These are phyloP conservation scores for Tuber brumale DNA, from an alignment of 495 filamentous ascomycete genomes.

Conservation along the genomic window DNA sequence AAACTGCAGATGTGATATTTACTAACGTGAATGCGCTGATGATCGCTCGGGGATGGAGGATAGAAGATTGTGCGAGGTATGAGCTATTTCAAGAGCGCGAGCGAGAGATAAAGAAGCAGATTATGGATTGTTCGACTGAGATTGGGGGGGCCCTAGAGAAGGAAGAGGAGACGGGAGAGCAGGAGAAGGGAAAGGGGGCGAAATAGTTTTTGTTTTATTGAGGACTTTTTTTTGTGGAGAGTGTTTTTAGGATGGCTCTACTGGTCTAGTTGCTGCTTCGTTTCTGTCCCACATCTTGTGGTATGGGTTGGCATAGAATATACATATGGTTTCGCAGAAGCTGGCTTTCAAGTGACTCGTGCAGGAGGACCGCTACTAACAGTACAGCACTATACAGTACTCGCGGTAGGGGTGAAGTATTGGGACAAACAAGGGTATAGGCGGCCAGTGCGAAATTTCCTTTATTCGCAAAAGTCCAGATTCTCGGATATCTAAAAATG, in stretches of 20 bases:
- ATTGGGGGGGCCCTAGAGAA: background rate
- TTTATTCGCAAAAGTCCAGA: too few relatives aligned
- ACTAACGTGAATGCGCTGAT: background rate
- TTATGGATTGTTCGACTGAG: background rate
- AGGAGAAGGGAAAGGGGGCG: background rate
- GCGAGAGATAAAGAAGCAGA: background rate
- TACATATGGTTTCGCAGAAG: background rate
- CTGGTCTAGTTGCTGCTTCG: background rate
- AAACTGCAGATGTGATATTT: background rate
- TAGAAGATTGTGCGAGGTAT: background rate
- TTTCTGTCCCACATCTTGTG: background rate
- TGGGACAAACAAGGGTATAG: too few relatives aligned
- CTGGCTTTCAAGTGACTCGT: background rate
- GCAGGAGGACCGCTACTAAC: background rate
- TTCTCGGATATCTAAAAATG: too few relatives aligned
- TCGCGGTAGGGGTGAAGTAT: too few relatives aligned
- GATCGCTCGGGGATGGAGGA: background rate
- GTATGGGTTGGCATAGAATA: background rate
- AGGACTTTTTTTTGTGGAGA: background rate
- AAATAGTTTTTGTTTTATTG: background rate
- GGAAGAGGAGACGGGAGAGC: background rate
- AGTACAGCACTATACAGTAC: too few relatives aligned
- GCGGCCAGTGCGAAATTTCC: too few relatives aligned
- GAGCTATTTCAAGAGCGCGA: background rate
- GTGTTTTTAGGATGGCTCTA: background rate